These are phyloP conservation scores for Daldinia childiae DNA, from an alignment of 495 filamentous ascomycete species.

Conservation along the genomic window DNA sequence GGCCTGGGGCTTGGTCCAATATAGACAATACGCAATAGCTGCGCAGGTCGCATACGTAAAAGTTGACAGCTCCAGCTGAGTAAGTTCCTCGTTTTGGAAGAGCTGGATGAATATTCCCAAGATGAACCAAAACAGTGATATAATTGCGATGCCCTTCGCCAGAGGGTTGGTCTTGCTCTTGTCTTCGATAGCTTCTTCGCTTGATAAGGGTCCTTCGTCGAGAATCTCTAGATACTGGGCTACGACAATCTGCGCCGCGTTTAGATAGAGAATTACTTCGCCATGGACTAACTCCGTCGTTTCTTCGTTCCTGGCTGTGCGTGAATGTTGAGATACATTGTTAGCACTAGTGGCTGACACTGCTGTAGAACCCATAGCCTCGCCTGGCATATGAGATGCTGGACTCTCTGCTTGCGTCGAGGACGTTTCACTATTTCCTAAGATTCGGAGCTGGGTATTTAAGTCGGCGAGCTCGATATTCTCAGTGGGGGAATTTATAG, in stretches of 20 bases:
- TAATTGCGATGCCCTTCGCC: not conserved
- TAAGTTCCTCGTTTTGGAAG: not conserved
- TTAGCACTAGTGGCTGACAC: not conserved
- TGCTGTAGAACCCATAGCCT: not conserved
- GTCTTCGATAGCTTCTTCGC: not conserved
- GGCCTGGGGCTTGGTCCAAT: slow-evolving; percentile 2
- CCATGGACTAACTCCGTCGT: not conserved
- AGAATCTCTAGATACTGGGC: not conserved
- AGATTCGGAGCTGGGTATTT: not conserved
- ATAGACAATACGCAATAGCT: not conserved
- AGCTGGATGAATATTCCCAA: not conserved
- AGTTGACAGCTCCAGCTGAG: not conserved
- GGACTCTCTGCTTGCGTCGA: not conserved
- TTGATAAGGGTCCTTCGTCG: not conserved
- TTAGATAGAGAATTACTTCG: not conserved
- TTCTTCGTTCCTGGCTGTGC: not conserved
- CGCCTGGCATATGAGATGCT: not conserved
- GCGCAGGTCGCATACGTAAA: not conserved
- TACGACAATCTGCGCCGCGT: not conserved
- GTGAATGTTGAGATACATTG: not conserved
- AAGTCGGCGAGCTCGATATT: not conserved
- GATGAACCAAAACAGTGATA: not conserved
- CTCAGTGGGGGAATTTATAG: not conserved
- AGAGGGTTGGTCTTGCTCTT: not conserved
- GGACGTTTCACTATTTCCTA: not conserved